These are phyloP conservation scores for Pseudocercospora crystallina DNA, from an alignment of 2,329 filamentous ascomycete species.

Conservation along the genomic window DNA sequence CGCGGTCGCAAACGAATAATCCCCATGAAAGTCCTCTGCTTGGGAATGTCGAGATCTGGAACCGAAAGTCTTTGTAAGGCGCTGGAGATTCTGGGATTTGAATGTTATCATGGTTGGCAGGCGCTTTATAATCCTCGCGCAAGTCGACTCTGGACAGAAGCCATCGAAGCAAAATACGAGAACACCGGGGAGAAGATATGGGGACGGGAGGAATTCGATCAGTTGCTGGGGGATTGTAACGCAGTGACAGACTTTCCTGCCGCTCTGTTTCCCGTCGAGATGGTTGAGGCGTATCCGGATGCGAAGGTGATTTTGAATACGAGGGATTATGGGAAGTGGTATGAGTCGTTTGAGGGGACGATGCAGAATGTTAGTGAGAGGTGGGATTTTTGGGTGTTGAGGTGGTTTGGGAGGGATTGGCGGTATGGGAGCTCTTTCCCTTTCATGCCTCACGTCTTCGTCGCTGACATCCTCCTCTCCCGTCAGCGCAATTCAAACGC, in stretches of 20 bases:
- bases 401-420: not conserved
- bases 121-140: not conserved
- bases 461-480: not conserved
- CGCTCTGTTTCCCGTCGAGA: not conserved
- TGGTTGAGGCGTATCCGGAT: conserved; percentile 1
- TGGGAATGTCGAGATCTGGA: not conserved
- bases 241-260: not conserved
- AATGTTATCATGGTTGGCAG: not conserved
- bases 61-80: not conserved
- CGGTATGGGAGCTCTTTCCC: not conserved
- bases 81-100: not conserved
- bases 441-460: no score
- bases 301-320: conserved; percentile 1
- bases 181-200: not conserved
- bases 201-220: not conserved
- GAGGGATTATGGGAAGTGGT: not conserved
- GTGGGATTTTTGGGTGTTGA: not conserved
- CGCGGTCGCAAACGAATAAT: not conserved
- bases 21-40: not conserved
- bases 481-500: not conserved
- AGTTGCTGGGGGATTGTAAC: not conserved
- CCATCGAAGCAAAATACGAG: not conserved
- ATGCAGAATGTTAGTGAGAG: not conserved
- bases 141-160: not conserved
- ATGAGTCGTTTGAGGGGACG: not conserved